phyloP scores from a whole-genome alignment of 1,139 yeast genomes.

The Cylindricascospora bacillispora region DNA sequence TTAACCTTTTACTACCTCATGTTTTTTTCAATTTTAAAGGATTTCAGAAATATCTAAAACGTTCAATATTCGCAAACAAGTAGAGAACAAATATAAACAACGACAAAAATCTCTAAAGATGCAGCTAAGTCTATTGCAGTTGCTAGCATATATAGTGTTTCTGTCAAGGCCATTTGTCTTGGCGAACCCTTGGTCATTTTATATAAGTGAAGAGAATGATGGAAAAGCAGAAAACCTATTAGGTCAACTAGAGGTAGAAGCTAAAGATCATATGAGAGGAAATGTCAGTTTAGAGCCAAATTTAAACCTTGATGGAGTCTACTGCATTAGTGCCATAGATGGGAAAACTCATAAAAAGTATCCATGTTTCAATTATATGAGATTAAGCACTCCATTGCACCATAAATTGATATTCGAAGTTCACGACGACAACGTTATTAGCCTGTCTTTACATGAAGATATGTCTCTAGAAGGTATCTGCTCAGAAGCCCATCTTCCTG shows the following conservation, averaged over 20 bases:
- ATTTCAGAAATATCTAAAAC: too few species aligned
- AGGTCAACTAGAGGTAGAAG: constrained; percentile 1
- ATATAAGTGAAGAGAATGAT: not conserved
- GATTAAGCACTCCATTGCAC: constrained; percentile 1
- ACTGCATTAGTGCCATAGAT: constrained; percentile 2
- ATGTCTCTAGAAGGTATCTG: constrained; percentile 8
- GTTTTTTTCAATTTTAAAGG: not conserved
- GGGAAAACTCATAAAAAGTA: not conserved
- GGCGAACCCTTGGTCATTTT: not conserved
- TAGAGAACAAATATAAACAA: not conserved
- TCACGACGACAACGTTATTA: constrained; percentile 6
- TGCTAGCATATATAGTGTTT: not conserved
- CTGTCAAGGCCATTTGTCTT: not conserved
- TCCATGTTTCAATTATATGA: constrained; percentile 4
- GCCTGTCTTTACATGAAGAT: constrained; percentile 10
- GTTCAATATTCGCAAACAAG: not conserved
- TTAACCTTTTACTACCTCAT: not conserved
- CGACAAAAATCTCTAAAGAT: not conserved
- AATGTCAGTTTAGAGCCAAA: not conserved
- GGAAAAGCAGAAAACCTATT: not conserved
- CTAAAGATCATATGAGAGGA: not conserved
- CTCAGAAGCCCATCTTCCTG: constrained; percentile 9
- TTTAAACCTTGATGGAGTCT: not conserved
- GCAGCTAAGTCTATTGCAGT: not conserved
- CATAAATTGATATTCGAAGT: constrained; percentile 6